These are phyloP conservation scores for Ustulina deusta DNA, from an alignment of 2,329 filamentous ascomycete genomes.

Conservation along the genomic window DNA sequence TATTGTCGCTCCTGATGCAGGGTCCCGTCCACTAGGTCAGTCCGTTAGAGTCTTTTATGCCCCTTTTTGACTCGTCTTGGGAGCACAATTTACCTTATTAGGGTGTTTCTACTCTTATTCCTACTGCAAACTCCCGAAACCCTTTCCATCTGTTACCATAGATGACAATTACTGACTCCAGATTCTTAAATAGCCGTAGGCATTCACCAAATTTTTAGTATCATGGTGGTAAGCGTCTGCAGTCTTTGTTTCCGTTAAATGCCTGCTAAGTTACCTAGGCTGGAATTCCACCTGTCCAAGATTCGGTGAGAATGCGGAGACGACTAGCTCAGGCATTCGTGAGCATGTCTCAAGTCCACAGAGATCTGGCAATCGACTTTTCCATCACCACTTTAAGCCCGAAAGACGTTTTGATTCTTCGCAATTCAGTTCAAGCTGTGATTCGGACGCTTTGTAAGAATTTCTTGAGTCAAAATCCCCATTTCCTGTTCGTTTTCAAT, in stretches of 20 bases:
- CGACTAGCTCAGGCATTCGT: slow-evolving; percentile 65
- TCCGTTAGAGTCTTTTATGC: background rate
- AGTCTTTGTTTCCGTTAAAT: background rate
- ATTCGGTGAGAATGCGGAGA: slow-evolving; percentile 54
- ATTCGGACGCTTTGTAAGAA: slow-evolving; percentile 59
- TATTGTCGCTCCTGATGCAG: slow-evolving; percentile 66
- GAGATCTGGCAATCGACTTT: slow-evolving; percentile 69
- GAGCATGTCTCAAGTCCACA: slow-evolving; percentile 65
- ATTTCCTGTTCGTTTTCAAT: background rate
- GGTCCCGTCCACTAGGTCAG: slow-evolving; percentile 59
- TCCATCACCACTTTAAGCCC: slow-evolving; percentile 66
- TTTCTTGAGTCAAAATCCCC: background rate
- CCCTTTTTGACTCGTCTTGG: background rate
- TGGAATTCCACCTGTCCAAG: slow-evolving; percentile 55
- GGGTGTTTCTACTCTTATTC: background rate
- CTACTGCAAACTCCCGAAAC: background rate
- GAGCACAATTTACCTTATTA: background rate
- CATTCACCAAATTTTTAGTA: slow-evolving; percentile 60
- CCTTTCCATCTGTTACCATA: background rate
- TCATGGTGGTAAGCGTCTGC: slow-evolving; percentile 57
- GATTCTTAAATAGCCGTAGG: slow-evolving; percentile 53
- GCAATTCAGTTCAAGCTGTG: slow-evolving; percentile 67
- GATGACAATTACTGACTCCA: background rate
- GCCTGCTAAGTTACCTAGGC: slow-evolving; percentile 46
- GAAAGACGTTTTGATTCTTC: slow-evolving; percentile 61